Conservation (phyloP, 129 eudicot species). For the Escallonia herrerae region DNA sequence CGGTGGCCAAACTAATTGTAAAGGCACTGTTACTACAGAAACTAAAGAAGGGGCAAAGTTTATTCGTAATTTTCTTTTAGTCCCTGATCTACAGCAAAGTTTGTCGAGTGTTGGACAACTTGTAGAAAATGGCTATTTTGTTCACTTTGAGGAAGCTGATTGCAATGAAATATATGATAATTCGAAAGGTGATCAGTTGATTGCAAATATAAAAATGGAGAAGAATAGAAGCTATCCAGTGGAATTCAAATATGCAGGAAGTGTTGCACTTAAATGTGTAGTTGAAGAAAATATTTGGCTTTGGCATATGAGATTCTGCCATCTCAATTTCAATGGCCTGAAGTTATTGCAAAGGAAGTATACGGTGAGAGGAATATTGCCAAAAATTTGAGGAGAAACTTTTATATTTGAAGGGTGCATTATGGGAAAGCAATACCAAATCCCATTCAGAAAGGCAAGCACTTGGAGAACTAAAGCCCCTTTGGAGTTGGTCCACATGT, state of each 20-base stretch:
- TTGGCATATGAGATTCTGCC: constrained; percentile 1
- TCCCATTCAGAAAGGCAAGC: neutral
- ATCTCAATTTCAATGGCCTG: neutral
- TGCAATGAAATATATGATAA: neutral
- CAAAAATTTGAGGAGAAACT: neutral
- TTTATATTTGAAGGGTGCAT: too few relatives aligned
- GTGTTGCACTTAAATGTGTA: neutral
- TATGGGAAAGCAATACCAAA: neutral
- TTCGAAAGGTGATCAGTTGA: neutral
- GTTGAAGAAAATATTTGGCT: neutral
- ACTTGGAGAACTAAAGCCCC: neutral
- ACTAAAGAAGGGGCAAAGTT: too few relatives aligned
- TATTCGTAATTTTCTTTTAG: neutral
- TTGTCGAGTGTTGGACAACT: constrained; percentile 1
- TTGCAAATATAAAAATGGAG: neutral
- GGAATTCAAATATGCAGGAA: neutral
- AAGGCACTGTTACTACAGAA: neutral
- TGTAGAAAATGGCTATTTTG: neutral
- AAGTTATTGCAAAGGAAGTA: neutral
- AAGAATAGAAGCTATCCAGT: constrained; percentile 2
- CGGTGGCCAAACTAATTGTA: too few relatives aligned
- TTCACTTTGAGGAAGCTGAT: neutral
- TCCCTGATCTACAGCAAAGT: neutral
- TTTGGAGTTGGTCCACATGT: neutral
- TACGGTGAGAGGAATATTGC: constrained; percentile 9